phyloP scores from a whole-genome alignment of 73 alveolate species.

The Tetrahymena thermophila region DNA sequence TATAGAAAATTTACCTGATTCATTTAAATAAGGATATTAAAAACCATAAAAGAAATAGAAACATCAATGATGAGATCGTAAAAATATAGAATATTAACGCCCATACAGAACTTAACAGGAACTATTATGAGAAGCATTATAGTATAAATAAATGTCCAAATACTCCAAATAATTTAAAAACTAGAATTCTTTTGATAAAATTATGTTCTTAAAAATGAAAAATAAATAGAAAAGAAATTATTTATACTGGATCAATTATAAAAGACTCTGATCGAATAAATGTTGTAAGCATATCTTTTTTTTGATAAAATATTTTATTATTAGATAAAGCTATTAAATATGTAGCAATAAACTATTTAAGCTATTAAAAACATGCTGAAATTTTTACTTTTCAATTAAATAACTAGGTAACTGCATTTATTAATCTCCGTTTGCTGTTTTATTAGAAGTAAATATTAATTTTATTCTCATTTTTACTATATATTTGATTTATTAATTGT shows the following conservation, averaged over 20 bases:
- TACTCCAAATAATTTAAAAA: background rate
- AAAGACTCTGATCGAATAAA: background rate
- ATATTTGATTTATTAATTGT: background rate
- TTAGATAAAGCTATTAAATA: background rate
- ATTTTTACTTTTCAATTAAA: background rate
- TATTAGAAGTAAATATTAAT: background rate
- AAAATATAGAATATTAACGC: background rate
- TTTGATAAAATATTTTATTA: no score
- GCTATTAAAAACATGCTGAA: background rate
- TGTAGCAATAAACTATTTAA: no score
- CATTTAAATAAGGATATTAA: background rate
- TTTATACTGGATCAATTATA: background rate
- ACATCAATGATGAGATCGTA: background rate
- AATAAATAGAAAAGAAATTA: background rate
- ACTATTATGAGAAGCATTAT: background rate
- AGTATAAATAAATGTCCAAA: background rate
- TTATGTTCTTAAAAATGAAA: no score
- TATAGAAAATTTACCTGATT: background rate
- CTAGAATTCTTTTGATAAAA: background rate
- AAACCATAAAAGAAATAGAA: background rate
- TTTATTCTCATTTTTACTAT: background rate
- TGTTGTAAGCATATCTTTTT: background rate
- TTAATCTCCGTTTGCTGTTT: background rate
- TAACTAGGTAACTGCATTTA: background rate
- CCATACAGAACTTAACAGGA: background rate